Conservation (phyloP, 345 rosid species). For the Chamaenerion angustifolium region DNA sequence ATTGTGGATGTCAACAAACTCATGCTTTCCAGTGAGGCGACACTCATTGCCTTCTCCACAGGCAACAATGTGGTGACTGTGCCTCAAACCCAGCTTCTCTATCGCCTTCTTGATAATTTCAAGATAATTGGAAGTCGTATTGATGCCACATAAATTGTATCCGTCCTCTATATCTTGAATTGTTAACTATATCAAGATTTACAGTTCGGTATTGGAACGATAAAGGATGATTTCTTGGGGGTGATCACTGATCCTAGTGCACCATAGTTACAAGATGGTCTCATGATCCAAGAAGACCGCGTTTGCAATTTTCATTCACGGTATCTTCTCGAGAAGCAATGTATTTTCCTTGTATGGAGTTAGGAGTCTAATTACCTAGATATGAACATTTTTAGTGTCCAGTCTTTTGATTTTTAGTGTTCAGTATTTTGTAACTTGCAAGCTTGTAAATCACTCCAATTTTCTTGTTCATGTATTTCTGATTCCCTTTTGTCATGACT, state of each 20-base stretch:
- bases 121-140: constrained; percentile 78
- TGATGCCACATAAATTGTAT: constrained; percentile 85
- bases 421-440: too few relatives aligned
- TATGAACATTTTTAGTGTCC: too few relatives aligned
- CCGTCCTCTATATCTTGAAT: too few relatives aligned
- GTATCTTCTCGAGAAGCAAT: too few relatives aligned
- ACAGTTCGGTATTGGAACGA: constrained; percentile 93
- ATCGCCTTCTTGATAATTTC: constrained; percentile 54
- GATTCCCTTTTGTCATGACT: too few relatives aligned
- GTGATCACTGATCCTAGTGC: constrained; percentile 80
- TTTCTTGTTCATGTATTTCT: too few relatives aligned
- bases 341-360: too few relatives aligned
- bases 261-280: constrained; percentile 12
- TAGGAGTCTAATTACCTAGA: too few relatives aligned
- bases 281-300: not conserved
- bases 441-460: too few relatives aligned
- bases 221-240: constrained; percentile 87
- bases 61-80: constrained; percentile 79
- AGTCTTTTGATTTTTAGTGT: too few relatives aligned
- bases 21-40: constrained; percentile 72
- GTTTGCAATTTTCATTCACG: too few relatives aligned
- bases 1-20: constrained; percentile 71
- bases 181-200: not conserved
- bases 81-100: constrained; percentile 60
- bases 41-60: constrained; percentile 96